Evolutionary conservation across 2,329 filamentous ascomycete species (phyloP).

Genomic region (Emergomyces pasteurianus): DNA sequence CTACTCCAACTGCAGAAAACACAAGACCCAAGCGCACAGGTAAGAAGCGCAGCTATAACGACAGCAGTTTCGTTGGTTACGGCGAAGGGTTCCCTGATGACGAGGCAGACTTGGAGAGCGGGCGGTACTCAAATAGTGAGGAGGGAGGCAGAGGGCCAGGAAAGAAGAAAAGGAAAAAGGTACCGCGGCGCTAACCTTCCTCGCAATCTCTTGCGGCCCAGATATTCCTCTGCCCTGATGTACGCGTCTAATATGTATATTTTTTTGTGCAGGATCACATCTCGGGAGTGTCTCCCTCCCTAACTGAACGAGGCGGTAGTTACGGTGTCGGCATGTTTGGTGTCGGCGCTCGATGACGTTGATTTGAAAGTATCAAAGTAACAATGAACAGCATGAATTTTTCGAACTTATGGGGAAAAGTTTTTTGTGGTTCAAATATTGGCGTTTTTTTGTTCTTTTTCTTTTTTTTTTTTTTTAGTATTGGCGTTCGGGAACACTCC

Average conservation of each 20-base stretch:
- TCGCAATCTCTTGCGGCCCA: constrained; percentile 5
- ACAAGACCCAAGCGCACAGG: constrained; percentile 35
- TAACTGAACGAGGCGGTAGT: constrained; percentile 29
- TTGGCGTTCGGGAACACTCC: constrained; percentile 3
- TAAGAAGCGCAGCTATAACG: constrained; percentile 39
- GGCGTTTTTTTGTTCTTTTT: constrained; percentile 8
- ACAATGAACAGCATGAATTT: constrained; percentile 10
- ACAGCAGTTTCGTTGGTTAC: constrained; percentile 40
- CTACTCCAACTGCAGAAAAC: constrained; percentile 17
- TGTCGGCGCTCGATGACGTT: constrained; percentile 30
- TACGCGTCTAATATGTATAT: constrained; percentile 3
- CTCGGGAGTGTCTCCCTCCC: constrained; percentile 27
- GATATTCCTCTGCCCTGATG: not conserved
- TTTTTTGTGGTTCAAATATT: constrained; percentile 2
- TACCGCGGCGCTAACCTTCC: constrained; percentile 17
- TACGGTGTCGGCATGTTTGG: constrained; percentile 36
- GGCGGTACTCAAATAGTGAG: constrained; percentile 33
- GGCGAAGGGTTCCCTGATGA: constrained; percentile 40
- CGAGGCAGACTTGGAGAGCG: constrained; percentile 28
- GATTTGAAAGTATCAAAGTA: constrained; percentile 6
- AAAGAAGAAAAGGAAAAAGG: constrained; percentile 40
- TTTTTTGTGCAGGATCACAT: constrained; percentile 26
- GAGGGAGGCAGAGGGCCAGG: constrained; percentile 23
- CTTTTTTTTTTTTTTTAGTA: not conserved
- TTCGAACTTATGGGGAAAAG: constrained; percentile 10